Evolutionary conservation across 192 early-diverging fungal species (phyloP), one percentile per base, ranked within the genome.

Genomic region (Mortierella antarctica): DNA sequence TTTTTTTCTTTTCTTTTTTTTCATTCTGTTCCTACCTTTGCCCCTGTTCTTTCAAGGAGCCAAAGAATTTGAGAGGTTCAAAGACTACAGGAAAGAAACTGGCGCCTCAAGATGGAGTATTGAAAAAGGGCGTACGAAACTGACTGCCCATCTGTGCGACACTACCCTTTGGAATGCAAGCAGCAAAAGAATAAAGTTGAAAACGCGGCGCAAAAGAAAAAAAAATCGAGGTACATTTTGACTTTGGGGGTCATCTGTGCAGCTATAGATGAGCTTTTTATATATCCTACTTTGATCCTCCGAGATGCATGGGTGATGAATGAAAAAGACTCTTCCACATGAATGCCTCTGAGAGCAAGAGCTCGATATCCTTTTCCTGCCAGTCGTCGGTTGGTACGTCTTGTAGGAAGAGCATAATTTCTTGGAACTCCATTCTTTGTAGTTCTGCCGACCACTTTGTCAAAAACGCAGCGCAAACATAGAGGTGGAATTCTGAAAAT

Each of bases 241-340:
- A 31, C 31, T 3, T 31, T 31, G 31, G 31, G 31, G 31, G 31
- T 3, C 31, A 31, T 31, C 31, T 31, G 20, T 54, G 52, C 15
- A 57, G 56, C 9, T 9, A 23, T 10, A 55, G 23, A 39, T 57
- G 17, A 40, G 8, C 5, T 13, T 2, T 8, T 63, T 63, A 18
- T 40, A 31, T 23, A 7, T 5, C 56, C 44, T 70, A 80, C 66
- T 80, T 80, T 54, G 76, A 65, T 47, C 76, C 69, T 14, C 74
- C 71, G 39, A 95, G 87, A 81, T 99, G 97, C 70, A 86, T 94
- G 39, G 96, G 96, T 17, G 96, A 93, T 62, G 94, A 88, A 74
- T 97, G 95, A 83, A 97, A 99, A 42, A 99, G 87, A 7, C 89
- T 91, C 84, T 99, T 99, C 93, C 92, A 96, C 94, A 97, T 96